These are phyloP conservation scores for Thymus quinquecostatus DNA, from an alignment of 257 asterid species.

Conservation along the genomic window DNA sequence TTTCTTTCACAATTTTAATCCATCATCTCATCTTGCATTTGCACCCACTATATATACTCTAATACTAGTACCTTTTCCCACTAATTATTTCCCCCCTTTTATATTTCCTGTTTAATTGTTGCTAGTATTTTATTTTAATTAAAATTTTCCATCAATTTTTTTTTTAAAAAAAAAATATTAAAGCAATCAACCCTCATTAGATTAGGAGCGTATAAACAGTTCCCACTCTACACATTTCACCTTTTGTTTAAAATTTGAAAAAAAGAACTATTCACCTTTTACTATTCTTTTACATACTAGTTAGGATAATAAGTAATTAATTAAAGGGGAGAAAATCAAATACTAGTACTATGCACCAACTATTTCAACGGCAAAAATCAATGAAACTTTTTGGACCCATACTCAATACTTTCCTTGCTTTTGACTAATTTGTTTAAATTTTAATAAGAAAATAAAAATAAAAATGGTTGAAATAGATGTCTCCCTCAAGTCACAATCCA, in stretches of 20 bases:
- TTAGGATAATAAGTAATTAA: neutral
- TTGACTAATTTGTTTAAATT: constrained; percentile 22
- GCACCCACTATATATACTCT: neutral
- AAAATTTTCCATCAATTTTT: too few relatives aligned
- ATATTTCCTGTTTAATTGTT: neutral
- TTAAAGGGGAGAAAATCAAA: constrained; percentile 8
- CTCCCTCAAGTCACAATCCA: constrained; percentile 39
- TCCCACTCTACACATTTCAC: neutral
- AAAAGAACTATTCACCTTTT: neutral
- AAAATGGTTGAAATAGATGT: constrained; percentile 5
- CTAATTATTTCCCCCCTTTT: neutral
- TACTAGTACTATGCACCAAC: neutral
- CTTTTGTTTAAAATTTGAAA: neutral
- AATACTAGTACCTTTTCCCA: too few relatives aligned
- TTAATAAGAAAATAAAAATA: neutral
- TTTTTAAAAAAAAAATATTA: too few relatives aligned
- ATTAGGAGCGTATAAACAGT: too few relatives aligned
- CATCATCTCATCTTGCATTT: constrained; percentile 20
- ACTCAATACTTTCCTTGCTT: constrained; percentile 15
- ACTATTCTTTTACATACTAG: too few relatives aligned
- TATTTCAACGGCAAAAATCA: constrained; percentile 22
- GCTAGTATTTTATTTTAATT: too few relatives aligned
- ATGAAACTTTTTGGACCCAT: constrained; percentile 28
- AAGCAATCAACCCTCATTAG: neutral
- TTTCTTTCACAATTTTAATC: constrained; percentile 23